Conservation (phyloP, 805 yeast genomes). For the Barnettozyma sp. region DNA sequence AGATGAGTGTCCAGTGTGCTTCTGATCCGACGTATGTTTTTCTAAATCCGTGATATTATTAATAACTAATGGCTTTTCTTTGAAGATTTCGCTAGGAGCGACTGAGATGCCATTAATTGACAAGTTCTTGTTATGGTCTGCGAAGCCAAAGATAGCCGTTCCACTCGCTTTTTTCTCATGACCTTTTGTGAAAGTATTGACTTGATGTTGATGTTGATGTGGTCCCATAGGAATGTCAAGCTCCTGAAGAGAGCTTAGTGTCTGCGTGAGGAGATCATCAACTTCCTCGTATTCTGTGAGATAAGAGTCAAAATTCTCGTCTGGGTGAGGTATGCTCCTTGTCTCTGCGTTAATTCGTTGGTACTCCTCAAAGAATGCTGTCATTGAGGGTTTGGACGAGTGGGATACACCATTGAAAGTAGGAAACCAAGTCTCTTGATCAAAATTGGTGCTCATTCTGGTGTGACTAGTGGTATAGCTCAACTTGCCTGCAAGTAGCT, state of each 20-base stretch:
- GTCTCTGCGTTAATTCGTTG: conserved; percentile 2
- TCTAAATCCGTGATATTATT: conserved; percentile 16
- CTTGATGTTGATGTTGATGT: conserved; percentile 7
- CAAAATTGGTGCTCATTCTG: conserved; percentile 6
- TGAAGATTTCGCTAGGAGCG: conserved; percentile 19
- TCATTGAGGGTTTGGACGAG: conserved; percentile 7
- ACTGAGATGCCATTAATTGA: conserved; percentile 46
- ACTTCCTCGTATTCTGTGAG: conserved; percentile 17
- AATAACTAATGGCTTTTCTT: conserved; percentile 16
- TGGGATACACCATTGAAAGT: background rate
- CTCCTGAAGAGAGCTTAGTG: conserved; percentile 50
- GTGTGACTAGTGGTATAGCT: conserved; percentile 1
- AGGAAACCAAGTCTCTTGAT: conserved; percentile 6
- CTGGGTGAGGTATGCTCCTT: conserved; percentile 7
- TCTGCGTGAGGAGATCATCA: conserved; percentile 50
- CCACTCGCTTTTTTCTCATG: conserved; percentile 68
- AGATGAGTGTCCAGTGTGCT: background rate
- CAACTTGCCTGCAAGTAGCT: conserved; percentile 14
- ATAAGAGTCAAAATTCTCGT: conserved; percentile 15
- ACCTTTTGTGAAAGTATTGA: conserved; percentile 11
- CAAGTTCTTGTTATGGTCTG: conserved; percentile 54
- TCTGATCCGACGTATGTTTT: background rate
- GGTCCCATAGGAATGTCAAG: conserved; percentile 49
- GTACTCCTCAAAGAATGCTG: conserved; percentile 7
- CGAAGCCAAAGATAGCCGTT: conserved; percentile 72